Evolutionary conservation across 306 rosid genomes (phyloP), one percentile per base, ranked within the genome.

Genomic region (Styphnolobium japonicum): DNA sequence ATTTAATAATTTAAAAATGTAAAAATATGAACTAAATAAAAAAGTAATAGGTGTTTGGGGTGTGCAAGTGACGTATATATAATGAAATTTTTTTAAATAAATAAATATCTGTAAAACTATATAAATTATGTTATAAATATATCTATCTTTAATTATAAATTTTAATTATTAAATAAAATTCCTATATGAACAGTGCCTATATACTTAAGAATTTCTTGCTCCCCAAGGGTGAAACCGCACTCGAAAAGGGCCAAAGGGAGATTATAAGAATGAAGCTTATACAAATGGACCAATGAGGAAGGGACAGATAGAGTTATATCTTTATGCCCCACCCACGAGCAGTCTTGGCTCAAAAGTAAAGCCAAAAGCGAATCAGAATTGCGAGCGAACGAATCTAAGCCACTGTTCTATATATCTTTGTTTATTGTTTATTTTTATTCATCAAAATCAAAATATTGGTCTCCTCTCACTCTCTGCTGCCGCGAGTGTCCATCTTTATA

Each of bases 171-270:
- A n/a, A n/a, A n/a, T n/a, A n/a, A n/a, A n/a, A n/a, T n/a, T n/a
- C n/a, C n/a, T n/a, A n/a, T n/a, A n/a, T n/a, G n/a, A n/a, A n/a
- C n/a, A n/a, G n/a, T n/a, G n/a, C n/a, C n/a, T n/a, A n/a, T n/a
- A n/a, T n/a, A n/a, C n/a, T n/a, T n/a, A n/a, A n/a, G n/a, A n/a
- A n/a, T n/a, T n/a, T n/a, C n/a, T n/a, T 89, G 97, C 77, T 83
- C 84, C 94, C 90, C 67, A 18, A 14, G 78, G 64, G 3, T 84
- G 81, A n/a, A 86, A 76, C 91, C 77, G 81, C 67, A 37, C 62
- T 75, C 80, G 78, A 63, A 79, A 84, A 39, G 37, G 16, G 2
- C 7, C 6, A 12, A 56, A 51, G 25, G 7, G 10, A 6, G 12
- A 53, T 19, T 29, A 16, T 15, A 16, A 40, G 33, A 40, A 72